These are phyloP conservation scores for Rhodofomes roseus DNA, from an alignment of 1,284 basidiomycete species.

Conservation along the genomic window DNA sequence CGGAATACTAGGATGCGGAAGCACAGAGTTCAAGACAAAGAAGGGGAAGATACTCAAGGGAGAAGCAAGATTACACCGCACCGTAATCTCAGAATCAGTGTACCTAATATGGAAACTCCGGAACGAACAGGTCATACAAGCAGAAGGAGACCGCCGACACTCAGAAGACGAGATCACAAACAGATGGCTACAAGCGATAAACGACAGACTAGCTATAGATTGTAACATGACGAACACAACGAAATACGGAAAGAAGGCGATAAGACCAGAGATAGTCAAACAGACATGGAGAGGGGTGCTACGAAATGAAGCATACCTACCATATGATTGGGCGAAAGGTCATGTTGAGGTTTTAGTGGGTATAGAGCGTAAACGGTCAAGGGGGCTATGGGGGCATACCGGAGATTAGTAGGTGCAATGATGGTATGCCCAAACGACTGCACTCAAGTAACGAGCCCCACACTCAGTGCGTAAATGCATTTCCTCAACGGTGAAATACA, in stretches of 20 bases:
- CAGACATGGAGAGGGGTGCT: conserved; percentile 8
- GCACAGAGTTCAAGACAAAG: neutral
- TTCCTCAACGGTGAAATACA: conserved; percentile 4
- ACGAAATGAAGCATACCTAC: neutral
- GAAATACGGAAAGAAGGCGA: conserved; percentile 11
- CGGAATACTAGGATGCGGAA: neutral
- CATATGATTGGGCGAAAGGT: neutral
- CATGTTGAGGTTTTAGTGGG: conserved; percentile 22
- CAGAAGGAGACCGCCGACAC: too few relatives aligned
- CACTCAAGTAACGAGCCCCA: conserved; percentile 7
- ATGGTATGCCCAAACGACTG: neutral
- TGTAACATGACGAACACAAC: conserved; percentile 28
- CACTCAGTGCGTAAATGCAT: conserved; percentile 15
- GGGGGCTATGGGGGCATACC: neutral
- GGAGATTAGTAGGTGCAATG: neutral
- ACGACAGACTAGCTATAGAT: too few relatives aligned
- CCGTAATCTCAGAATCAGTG: conserved; percentile 23
- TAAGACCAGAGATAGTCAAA: neutral
- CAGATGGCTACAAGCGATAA: too few relatives aligned
- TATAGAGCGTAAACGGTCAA: conserved; percentile 8
- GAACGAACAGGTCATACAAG: too few relatives aligned
- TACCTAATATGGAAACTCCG: too few relatives aligned
- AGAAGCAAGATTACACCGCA: conserved; percentile 18
- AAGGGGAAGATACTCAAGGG: neutral
- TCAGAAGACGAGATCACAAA: too few relatives aligned